Base-by-base conservation (phyloP, 345 rosid species). In the Alliaria petiolata region DNA sequence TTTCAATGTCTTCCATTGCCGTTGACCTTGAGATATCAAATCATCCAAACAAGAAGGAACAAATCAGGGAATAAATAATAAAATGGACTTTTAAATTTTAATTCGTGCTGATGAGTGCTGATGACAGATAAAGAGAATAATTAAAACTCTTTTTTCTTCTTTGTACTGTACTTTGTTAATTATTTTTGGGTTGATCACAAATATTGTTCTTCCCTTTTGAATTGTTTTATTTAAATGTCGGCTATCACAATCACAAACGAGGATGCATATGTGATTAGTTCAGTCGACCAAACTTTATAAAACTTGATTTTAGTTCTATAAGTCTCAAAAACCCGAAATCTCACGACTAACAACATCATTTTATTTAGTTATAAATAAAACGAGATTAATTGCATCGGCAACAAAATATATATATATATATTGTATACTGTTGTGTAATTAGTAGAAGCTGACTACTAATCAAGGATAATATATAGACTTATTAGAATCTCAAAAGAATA, bases 1-100 rank as follows among this genome's bases (percentile, higher is more conserved):
- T 60, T 72, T 95, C n/a, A 62, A 66, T 58, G 93, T 87, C 43
- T 81, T 87, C 45, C 87, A 85, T 78, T 95, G 98, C 73, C 15
- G 20, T 20, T 30, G 56, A 67, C 40, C 55, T 67, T 65, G 15
- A 19, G 30, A 54, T 7, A 62, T 14, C 49, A 49, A 53, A 56
- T 36, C 13, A 39, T 69, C 43, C 10, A 14, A 59, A 8, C 1
- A 42, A n/a, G 5, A 25, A 11, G 17, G 12, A 62, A 31, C n/a
- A 3, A 16, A 39, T 6, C 20, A 36, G 15, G 6, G 1, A 53
- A 55, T 16, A 22, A 52, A 62, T 45, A 35, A 44, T 13, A 26
- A 60, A 35, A 38, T 49, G 59, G 33, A 55, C 40, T 64, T 72
- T 52, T 61, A 0, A 28, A 50, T 60, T 51, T 13, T 22, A 22